phyloP scores from a whole-genome alignment of 176 grass and related monocot genomes.

The Pontederia crassipes region DNA sequence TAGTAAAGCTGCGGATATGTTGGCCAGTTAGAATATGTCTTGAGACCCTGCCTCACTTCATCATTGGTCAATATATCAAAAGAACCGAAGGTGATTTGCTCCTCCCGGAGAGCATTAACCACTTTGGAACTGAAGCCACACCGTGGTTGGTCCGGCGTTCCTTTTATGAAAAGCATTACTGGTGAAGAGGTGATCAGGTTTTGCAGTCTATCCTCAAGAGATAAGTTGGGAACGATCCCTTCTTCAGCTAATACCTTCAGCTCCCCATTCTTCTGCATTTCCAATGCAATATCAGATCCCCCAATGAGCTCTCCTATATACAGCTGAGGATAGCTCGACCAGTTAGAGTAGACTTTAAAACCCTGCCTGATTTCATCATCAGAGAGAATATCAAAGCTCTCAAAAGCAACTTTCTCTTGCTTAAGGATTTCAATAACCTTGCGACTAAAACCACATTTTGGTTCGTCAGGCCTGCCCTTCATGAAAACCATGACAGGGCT shows the following conservation, averaged over 20 bases:
- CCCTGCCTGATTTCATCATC: constrained; percentile 20
- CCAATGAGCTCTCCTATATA: constrained; percentile 95
- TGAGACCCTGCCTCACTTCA: constrained; percentile 76
- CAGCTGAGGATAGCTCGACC: constrained; percentile 94
- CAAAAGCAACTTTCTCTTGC: constrained; percentile 16
- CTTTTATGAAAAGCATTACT: constrained; percentile 97
- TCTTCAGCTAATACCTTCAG: constrained; percentile 63
- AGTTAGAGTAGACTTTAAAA: constrained; percentile 53
- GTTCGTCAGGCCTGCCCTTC: constrained; percentile 13
- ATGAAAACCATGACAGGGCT: constrained; percentile 26
- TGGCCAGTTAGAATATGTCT: constrained; percentile 89
- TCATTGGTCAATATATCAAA: constrained; percentile 86
- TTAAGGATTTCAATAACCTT: constrained; percentile 23
- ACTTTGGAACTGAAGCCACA: constrained; percentile 91
- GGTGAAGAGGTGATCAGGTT: constrained; percentile 36
- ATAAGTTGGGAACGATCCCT: constrained; percentile 32
- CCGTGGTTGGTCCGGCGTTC: constrained; percentile 61
- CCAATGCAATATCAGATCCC: constrained; percentile 75
- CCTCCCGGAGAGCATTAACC: constrained; percentile 60
- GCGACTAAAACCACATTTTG: constrained; percentile 11
- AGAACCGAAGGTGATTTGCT: constrained; percentile 57
- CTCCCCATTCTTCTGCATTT: constrained; percentile 96
- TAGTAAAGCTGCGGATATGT: constrained; percentile 91
- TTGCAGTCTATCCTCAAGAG: constrained; percentile 47
- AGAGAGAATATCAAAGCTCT: constrained; percentile 19